Conservation (phyloP, 2,329 filamentous ascomycete genomes). For the Trichoderma guizhouense region DNA sequence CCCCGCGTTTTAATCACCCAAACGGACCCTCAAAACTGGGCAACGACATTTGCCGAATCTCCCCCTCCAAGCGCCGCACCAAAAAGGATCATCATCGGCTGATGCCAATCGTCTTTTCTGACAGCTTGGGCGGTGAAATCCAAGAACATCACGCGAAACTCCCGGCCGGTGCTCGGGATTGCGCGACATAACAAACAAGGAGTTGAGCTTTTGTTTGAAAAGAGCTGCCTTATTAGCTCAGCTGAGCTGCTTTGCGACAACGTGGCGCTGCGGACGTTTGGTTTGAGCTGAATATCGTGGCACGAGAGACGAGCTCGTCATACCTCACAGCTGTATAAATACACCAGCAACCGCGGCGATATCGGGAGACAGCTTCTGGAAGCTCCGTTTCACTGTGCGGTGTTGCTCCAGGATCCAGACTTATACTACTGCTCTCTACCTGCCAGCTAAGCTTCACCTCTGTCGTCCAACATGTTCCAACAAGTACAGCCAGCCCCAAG, state of each 20-base stretch:
- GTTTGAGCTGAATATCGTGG: background rate
- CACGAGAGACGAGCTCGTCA: background rate
- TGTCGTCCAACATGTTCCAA: slow-evolving; percentile 29
- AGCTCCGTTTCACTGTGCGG: background rate
- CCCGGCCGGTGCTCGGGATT: background rate
- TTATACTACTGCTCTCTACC: background rate
- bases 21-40: background rate
- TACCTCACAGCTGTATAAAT: background rate
- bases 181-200: background rate
- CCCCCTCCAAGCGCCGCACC: background rate
- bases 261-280: background rate
- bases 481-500: slow-evolving; percentile 15
- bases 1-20: slow-evolving; percentile 6
- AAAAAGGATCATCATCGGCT: background rate
- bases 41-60: background rate
- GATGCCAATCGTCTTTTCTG: background rate
- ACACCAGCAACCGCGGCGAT: background rate
- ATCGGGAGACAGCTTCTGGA: background rate
- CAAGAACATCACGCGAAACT: background rate
- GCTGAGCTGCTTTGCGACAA: slow-evolving; percentile 5
- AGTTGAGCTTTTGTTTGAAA: background rate
- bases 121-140: background rate
- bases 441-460: background rate
- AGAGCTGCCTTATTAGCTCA: background rate
- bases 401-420: background rate